Percentiles rank a stretch among this genome's conserved stretches.
Evolutionary conservation across 768 basidiomycete species (phyloP).

Genomic region (Tylopilus plumbeoviolaceoides): DNA sequence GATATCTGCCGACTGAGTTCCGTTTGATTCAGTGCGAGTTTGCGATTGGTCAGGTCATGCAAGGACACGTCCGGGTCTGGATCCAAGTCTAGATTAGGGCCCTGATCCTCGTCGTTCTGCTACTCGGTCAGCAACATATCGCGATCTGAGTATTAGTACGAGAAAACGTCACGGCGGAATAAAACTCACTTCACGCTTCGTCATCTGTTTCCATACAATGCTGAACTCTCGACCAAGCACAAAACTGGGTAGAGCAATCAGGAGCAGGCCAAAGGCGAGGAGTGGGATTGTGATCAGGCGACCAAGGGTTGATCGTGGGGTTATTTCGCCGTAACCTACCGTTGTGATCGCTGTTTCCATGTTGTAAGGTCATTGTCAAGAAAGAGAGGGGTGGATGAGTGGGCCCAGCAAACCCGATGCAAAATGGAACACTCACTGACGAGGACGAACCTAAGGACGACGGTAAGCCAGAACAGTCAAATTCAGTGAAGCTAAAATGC

Average conservation of each 20-base stretch:
- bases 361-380: background rate
- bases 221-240: constrained; percentile 92
- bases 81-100: background rate
- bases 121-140: background rate
- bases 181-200: constrained; percentile 38
- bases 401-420: background rate
- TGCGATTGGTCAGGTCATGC: constrained; percentile 53
- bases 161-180: no score
- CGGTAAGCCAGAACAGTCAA: background rate
- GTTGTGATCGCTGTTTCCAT: constrained; percentile 70
- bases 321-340: constrained; percentile 90
- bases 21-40: constrained; percentile 62
- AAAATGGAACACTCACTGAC: constrained; percentile 54
- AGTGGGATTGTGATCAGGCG: constrained; percentile 82
- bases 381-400: background rate
- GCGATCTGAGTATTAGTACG: background rate
- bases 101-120: constrained; percentile 2
- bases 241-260: constrained; percentile 89
- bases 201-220: constrained; percentile 84
- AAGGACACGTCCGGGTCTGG: constrained; percentile 1
- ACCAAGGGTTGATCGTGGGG: constrained; percentile 83
- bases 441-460: constrained; percentile 55
- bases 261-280: constrained; percentile 79
- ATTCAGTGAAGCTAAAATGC: background rate
- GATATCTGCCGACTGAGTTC: constrained; percentile 63